Evolutionary conservation across 2,329 filamentous ascomycete genomes (phyloP).

Genomic region (Colletotrichum zoysiae): DNA sequence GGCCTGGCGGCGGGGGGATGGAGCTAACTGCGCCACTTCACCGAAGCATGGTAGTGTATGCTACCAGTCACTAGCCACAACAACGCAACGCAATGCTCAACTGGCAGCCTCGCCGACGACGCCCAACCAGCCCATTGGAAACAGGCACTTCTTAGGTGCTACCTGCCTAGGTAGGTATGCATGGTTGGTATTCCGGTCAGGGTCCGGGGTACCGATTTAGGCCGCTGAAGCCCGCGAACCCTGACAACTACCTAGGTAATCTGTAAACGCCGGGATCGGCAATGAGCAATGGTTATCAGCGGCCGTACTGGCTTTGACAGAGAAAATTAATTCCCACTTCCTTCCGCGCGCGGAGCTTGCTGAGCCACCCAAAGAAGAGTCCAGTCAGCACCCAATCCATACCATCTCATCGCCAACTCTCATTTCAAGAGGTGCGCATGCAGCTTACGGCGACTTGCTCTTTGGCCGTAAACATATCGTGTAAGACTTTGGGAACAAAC

Average conservation of each 20-base stretch:
- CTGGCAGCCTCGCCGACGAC: slow-evolving; percentile 11
- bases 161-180: no score
- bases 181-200: not conserved
- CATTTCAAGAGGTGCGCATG: not conserved
- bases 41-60: no score
- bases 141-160: not conserved
- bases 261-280: slow-evolving; percentile 40
- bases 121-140: slow-evolving; percentile 13
- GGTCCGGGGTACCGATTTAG: slow-evolving; percentile 39
- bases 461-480: slow-evolving; percentile 13
- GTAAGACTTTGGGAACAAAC: slow-evolving; percentile 12
- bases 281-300: slow-evolving; percentile 40
- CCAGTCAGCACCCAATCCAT: not conserved
- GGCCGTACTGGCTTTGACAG: slow-evolving; percentile 33
- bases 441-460: slow-evolving; percentile 5
- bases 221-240: slow-evolving; percentile 31
- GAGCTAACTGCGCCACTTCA: slow-evolving; percentile 21
- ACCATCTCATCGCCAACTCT: slow-evolving; percentile 2
- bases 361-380: slow-evolving; percentile 29
- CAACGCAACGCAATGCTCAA: no score
- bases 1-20: not conserved
- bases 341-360: slow-evolving; percentile 41
- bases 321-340: slow-evolving; percentile 39
- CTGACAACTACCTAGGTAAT: slow-evolving; percentile 27
- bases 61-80: not conserved